phyloP scores from a whole-genome alignment of 768 basidiomycete genomes.

The Dendrothele bispora region DNA sequence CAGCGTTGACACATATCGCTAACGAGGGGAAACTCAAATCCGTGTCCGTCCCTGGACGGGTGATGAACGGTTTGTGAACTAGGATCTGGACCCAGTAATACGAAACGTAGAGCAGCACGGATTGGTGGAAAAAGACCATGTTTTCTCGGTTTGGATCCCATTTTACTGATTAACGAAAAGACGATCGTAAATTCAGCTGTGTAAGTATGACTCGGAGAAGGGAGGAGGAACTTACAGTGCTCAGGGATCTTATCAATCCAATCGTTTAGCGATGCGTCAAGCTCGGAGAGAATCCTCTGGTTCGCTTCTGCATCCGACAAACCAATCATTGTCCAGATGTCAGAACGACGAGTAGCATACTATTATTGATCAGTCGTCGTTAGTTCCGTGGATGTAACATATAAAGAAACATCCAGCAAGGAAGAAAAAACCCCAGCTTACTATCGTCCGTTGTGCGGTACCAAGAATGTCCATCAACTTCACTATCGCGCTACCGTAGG shows the following conservation, averaged over 20 bases:
- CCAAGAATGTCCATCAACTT: slow-evolving; percentile 52
- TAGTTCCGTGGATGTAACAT: too few relatives aligned
- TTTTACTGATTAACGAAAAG: background rate
- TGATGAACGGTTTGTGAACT: too few relatives aligned
- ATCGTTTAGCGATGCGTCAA: slow-evolving; percentile 55
- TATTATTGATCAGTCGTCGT: slow-evolving; percentile 25
- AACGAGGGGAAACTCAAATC: too few relatives aligned
- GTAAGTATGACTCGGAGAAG: background rate
- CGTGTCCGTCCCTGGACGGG: too few relatives aligned
- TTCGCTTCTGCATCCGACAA: slow-evolving; percentile 43
- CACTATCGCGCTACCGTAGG: slow-evolving; percentile 44
- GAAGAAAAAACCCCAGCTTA: slow-evolving; percentile 23
- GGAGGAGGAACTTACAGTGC: slow-evolving; percentile 22
- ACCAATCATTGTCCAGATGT: slow-evolving; percentile 2
- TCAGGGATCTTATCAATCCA: slow-evolving; percentile 55
- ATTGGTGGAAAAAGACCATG: slow-evolving; percentile 42
- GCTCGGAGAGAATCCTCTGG: slow-evolving; percentile 50
- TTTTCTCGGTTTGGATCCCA: slow-evolving; percentile 44
- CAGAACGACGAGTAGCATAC: slow-evolving; percentile 12
- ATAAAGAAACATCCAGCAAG: background rate
- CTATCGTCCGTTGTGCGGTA: slow-evolving; percentile 52
- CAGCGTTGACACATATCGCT: too few relatives aligned
- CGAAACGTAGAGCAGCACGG: slow-evolving; percentile 43
- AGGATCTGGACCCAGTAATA: too few relatives aligned
- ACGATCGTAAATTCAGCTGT: slow-evolving; percentile 3